phyloP scores from a whole-genome alignment of 257 asterid species.

The Eustoma russellianum region DNA sequence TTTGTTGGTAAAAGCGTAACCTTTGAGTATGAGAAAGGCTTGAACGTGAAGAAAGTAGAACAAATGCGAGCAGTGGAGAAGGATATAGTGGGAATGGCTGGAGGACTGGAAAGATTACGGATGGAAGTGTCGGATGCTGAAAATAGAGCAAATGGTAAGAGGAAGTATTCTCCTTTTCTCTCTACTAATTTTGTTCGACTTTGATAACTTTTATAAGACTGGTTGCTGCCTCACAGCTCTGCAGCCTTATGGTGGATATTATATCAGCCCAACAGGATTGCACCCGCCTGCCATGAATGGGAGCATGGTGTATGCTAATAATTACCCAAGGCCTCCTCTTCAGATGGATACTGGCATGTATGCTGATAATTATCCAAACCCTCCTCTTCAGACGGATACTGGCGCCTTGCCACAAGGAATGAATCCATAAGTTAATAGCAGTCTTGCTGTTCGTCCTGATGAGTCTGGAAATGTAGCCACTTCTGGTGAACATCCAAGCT shows the following conservation, averaged over 20 bases:
- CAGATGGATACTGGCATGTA: constrained; percentile 23
- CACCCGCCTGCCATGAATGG: constrained; percentile 29
- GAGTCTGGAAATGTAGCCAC: constrained; percentile 6
- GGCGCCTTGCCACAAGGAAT: constrained; percentile 23
- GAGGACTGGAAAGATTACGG: constrained; percentile 56
- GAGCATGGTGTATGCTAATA: constrained; percentile 22
- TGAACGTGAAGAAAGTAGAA: constrained; percentile 57
- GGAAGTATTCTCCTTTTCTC: constrained; percentile 1
- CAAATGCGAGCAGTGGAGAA: constrained; percentile 59
- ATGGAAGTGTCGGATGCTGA: constrained; percentile 40
- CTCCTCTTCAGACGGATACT: constrained; percentile 18
- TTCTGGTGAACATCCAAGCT: constrained; percentile 15
- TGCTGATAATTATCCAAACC: constrained; percentile 20
- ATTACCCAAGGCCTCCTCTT: constrained; percentile 20
- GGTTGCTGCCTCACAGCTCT: constrained; percentile 28
- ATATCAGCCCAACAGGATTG: constrained; percentile 22
- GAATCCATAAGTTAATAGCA: constrained; percentile 28
- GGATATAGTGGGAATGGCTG: constrained; percentile 48
- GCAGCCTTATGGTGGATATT: constrained; percentile 14
- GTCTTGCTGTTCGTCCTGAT: constrained; percentile 17
- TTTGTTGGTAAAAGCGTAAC: constrained; percentile 32
- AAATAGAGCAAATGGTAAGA: constrained; percentile 51
- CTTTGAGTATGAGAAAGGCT: constrained; percentile 64
- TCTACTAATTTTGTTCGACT: neutral
- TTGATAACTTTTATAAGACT: constrained; percentile 5